Evolutionary conservation across 106 monocot genomes (phyloP), one percentile per base, ranked within the genome.

Genomic region (Platanthera zijinensis): DNA sequence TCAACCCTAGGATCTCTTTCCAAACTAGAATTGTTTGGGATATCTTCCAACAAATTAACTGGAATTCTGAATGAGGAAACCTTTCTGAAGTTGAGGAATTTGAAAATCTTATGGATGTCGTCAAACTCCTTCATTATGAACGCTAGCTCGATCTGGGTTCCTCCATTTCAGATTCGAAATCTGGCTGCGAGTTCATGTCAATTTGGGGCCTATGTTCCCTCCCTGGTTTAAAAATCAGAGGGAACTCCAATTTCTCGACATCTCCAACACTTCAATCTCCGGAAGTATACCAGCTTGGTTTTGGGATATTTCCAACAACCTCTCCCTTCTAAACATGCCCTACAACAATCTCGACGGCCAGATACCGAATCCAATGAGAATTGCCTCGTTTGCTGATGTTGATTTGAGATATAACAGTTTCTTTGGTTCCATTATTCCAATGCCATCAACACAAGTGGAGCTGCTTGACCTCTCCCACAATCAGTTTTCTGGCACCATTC

Each of bases 291-390:
- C 70, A 48, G 7, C 73, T 10, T 11, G 49, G 5, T 52, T 75
- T 22, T 51, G 53, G 30, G 21, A 30, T 11, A 32, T 75, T 61
- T 61, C 59, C n/a, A 52, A 5, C 30, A 53, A 32, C 51, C 21
- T 72, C 50, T 7, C 21, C 46, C 8, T n/a, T 47, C 39, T 71
- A 5, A 48, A 56, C n/a, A 48, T 57, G 25, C 77, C 84, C 46
- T 84, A 80, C 50, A 84, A 87, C 70, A 78, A 66, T 17, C 78
- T 87, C 52, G 47, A 78, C 14, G 87, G 87, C 51, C 66, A 57
- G 50, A 53, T 87, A 25, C 15, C 53, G 8, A 1, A 39, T 83
- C 39, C 79, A 69, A 39, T 74, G 19, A 61, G 21, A 61, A 61
- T 21, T 61, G 21, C 59, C 21, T n/a, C 21, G 1, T 9, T 61